Conservation (phyloP, 192 early-diverging fungal species). For the Spinellus fusiger region DNA sequence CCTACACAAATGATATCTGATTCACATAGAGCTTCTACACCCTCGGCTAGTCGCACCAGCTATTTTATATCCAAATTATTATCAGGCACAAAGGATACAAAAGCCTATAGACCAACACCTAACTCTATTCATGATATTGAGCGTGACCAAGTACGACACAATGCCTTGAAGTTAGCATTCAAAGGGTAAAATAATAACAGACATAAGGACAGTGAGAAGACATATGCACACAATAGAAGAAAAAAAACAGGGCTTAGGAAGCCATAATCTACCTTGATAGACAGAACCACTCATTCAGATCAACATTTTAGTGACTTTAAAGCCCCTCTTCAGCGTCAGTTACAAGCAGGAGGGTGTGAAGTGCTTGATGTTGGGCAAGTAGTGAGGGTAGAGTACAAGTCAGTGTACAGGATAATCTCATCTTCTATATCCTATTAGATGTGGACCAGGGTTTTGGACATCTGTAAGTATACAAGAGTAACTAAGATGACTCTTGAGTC, state of each 20-base stretch:
- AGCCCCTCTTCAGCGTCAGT: constrained; percentile 9
- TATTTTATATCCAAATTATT: not conserved
- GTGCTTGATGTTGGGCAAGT: constrained; percentile 22
- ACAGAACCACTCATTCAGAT: not conserved
- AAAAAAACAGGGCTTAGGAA: too few species aligned
- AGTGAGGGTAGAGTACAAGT: not conserved
- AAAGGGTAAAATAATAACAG: constrained; percentile 1
- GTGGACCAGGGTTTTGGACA: constrained; percentile 18
- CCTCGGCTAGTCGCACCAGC: not conserved
- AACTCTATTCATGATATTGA: constrained; percentile 20
- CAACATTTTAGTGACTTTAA: constrained; percentile 9
- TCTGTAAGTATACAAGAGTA: constrained; percentile 4
- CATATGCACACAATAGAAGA: too few species aligned
- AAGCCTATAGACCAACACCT: not conserved
- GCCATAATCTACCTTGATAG: too few species aligned
- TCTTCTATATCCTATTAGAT: constrained; percentile 1
- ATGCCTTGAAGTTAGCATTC: constrained; percentile 18
- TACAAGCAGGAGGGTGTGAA: constrained; percentile 16
- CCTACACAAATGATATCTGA: too few species aligned
- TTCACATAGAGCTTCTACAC: not conserved
- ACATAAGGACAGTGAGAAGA: not conserved
- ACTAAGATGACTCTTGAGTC: not conserved
- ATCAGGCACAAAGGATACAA: not conserved
- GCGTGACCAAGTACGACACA: constrained; percentile 13
- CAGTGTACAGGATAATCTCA: too few species aligned